These are phyloP conservation scores for Elaphomyces granulatus DNA, from an alignment of 495 filamentous ascomycete species.

Conservation along the genomic window DNA sequence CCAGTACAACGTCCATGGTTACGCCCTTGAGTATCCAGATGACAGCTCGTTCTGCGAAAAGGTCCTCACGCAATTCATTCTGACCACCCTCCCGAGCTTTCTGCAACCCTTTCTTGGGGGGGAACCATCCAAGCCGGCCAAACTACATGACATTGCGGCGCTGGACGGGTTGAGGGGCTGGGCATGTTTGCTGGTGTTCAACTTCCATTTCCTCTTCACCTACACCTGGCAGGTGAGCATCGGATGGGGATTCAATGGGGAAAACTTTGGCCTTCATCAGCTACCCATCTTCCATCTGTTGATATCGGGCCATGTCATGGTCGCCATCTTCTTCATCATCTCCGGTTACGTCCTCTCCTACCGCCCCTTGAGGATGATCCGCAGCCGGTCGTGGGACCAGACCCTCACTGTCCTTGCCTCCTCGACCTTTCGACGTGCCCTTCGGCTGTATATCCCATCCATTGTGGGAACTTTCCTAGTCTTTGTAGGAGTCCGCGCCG, in stretches of 20 bases:
- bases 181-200: conserved; percentile 39
- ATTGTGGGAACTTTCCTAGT: conserved; percentile 42
- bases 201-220: conserved; percentile 39
- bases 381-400: conserved; percentile 36
- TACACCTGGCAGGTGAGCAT: conserved; percentile 34
- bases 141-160: conserved; percentile 31
- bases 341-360: conserved; percentile 55
- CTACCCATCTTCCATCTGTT: conserved; percentile 49
- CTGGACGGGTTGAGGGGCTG: conserved; percentile 38
- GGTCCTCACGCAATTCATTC: conserved; percentile 17
- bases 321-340: conserved; percentile 61
- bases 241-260: conserved; percentile 34
- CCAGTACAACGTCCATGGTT: too few species aligned
- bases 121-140: conserved; percentile 15
- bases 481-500: conserved; percentile 37
- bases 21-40: too few species aligned
- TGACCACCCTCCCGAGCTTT: conserved; percentile 28
- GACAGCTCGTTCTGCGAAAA: too few species aligned
- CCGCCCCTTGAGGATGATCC: conserved; percentile 47
- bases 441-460: conserved; percentile 50
- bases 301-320: conserved; percentile 53
- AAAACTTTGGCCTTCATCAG: conserved; percentile 43
- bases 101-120: conserved; percentile 27
- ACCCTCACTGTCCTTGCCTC: conserved; percentile 38
- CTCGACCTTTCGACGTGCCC: conserved; percentile 46